Percentiles rank a stretch among this genome's conserved stretches.
phyloP scores from a whole-genome alignment of 305 asterid species.

The Rubia tinctorum region DNA sequence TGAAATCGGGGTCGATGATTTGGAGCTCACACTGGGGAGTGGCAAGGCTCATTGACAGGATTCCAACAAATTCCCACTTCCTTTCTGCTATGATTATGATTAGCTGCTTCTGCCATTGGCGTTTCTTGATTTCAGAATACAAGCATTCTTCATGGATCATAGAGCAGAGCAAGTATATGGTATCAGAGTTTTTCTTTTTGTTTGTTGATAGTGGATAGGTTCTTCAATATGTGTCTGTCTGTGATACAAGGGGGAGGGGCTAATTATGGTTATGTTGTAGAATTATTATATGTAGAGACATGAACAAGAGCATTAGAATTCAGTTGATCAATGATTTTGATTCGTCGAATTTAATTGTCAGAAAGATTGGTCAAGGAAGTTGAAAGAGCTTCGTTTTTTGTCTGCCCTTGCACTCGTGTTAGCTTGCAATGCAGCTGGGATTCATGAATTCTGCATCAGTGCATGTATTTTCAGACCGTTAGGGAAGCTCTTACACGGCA shows the following conservation, averaged over 20 bases:
- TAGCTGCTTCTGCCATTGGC: constrained; percentile 5
- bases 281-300: constrained; percentile 16
- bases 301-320: constrained; percentile 13
- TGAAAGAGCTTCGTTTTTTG: background rate
- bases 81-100: background rate
- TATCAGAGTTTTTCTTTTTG: background rate
- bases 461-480: background rate
- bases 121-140: background rate
- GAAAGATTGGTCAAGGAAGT: background rate
- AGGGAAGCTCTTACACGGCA: background rate
- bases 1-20: constrained; percentile 73
- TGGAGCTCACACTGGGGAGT: constrained; percentile 82
- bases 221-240: background rate
- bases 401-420: no score
- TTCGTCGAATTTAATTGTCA: background rate
- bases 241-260: no score
- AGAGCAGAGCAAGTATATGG: background rate
- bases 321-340: constrained; percentile 1
- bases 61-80: constrained; percentile 1
- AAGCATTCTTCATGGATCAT: constrained; percentile 3
- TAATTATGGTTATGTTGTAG: constrained; percentile 15
- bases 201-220: constrained; percentile 7
- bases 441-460: background rate
- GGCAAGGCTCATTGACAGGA: constrained; percentile 40
- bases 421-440: background rate